A percentile compares a stretch with the other conserved stretches of the same genome.
Evolutionary conservation across 805 yeast species (phyloP).

Genomic region (Monosporozyma aerobia): DNA sequence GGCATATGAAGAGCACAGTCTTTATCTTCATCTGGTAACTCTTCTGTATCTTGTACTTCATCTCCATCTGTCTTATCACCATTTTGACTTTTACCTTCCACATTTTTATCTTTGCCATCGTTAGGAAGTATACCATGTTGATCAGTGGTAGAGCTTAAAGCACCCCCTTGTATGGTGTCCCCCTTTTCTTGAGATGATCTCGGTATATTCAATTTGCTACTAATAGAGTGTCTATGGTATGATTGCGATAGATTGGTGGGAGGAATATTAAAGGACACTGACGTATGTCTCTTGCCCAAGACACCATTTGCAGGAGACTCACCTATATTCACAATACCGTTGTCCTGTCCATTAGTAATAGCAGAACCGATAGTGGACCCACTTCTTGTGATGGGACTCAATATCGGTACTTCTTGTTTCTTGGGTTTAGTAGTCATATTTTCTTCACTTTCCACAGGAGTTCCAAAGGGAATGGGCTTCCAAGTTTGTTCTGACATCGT

Average conservation of each 20-base stretch:
- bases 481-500: background rate
- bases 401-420: background rate
- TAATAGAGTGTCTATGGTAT: slow-evolving; percentile 48
- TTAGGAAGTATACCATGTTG: background rate
- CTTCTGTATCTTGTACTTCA: background rate
- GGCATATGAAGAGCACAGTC: slow-evolving; percentile 30
- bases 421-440: background rate
- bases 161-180: background rate
- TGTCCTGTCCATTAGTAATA: background rate
- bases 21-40: slow-evolving; percentile 16
- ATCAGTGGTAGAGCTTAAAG: background rate
- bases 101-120: background rate
- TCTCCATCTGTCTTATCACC: background rate
- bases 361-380: background rate
- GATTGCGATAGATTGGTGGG: slow-evolving; percentile 15
- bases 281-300: background rate
- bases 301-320: background rate
- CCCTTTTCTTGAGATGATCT: background rate
- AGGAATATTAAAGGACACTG: slow-evolving; percentile 4
- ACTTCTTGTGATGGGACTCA: background rate
- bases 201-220: slow-evolving; percentile 35
- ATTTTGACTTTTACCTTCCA: background rate
- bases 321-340: background rate
- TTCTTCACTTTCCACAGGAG: background rate
- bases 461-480: background rate